Evolutionary conservation across 78 protist genomes (phyloP).

Genomic region (Emiliania huxleyi): DNA sequence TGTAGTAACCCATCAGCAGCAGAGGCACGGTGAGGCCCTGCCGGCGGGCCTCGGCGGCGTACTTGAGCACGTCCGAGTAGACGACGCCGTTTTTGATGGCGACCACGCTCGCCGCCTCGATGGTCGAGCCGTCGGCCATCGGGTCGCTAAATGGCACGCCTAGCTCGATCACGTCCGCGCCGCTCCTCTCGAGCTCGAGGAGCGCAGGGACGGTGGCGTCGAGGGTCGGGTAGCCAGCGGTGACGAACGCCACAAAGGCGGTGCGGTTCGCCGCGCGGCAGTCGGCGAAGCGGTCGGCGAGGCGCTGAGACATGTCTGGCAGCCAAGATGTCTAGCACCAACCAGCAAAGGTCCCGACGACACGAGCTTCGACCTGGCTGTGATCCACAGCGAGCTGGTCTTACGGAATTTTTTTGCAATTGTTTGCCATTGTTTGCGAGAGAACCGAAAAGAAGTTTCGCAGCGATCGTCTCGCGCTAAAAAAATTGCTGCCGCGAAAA

Average conservation of each 20-base stretch:
- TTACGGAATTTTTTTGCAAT: no score
- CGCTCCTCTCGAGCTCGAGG: constrained; percentile 62
- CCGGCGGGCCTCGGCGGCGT: constrained; percentile 48
- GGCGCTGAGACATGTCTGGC: no score
- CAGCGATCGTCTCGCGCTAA: no score
- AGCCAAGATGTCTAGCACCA: no score
- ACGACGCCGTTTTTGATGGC: neutral
- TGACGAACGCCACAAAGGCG: constrained; percentile 58
- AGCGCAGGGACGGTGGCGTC: constrained; percentile 26
- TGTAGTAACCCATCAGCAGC: constrained; percentile 79
- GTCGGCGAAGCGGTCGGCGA: neutral
- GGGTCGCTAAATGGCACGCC: constrained; percentile 63
- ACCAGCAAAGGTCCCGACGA: no score
- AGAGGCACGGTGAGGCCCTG: constrained; percentile 73
- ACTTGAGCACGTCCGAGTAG: neutral
- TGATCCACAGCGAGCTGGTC: no score
- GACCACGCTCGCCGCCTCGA: constrained; percentile 44
- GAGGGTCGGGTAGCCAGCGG: constrained; percentile 64
- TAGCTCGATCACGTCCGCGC: constrained; percentile 81
- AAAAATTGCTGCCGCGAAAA: no score
- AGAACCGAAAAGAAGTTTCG: no score
- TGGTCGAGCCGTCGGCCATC: constrained; percentile 49
- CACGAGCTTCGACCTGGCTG: no score
- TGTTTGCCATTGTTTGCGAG: no score
- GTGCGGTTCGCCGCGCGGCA: neutral